These are phyloP conservation scores for Helotiales sp. DNA, from an alignment of 2,329 filamentous ascomycete species.

Conservation along the genomic window DNA sequence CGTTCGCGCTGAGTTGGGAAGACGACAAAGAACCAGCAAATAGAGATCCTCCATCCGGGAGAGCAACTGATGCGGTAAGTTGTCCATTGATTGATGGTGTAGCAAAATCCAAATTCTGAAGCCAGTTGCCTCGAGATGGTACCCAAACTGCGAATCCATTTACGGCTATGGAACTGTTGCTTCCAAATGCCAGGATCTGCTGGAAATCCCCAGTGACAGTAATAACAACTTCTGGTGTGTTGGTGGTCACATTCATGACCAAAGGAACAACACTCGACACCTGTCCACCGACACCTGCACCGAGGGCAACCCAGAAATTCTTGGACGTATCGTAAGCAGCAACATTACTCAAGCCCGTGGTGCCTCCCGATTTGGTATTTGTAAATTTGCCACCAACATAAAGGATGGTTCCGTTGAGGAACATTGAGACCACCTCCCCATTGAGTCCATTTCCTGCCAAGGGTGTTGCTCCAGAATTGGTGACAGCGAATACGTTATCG, in stretches of 20 bases:
- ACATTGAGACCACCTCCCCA: constrained; percentile 74
- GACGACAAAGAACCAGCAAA: constrained; percentile 86
- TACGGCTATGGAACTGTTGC: constrained; percentile 64
- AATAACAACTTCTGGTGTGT: constrained; percentile 73
- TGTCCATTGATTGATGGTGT: constrained; percentile 73
- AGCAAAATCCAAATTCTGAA: constrained; percentile 74
- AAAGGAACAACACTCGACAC: constrained; percentile 79
- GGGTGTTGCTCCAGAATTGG: constrained; percentile 63
- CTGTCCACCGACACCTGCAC: constrained; percentile 81
- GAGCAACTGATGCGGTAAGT: constrained; percentile 71
- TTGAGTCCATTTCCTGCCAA: constrained; percentile 78
- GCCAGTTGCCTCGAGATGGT: constrained; percentile 82
- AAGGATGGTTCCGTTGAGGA: constrained; percentile 65
- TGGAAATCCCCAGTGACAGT: constrained; percentile 82
- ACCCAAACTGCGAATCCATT: constrained; percentile 91
- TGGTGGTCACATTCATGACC: constrained; percentile 75
- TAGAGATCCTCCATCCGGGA: constrained; percentile 64
- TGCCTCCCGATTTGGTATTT: constrained; percentile 66
- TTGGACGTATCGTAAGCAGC: constrained; percentile 74
- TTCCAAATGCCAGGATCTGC: constrained; percentile 70
- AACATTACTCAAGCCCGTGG: constrained; percentile 72
- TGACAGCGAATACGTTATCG: constrained; percentile 79
- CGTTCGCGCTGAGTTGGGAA: constrained; percentile 72
- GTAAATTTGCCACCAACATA: constrained; percentile 89
- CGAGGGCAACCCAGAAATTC: constrained; percentile 77